A percentile compares a stretch with the other conserved stretches of the same genome.
Evolutionary conservation across 805 yeast genomes (phyloP).

Genomic region (Debaryomyces tyrocola): DNA sequence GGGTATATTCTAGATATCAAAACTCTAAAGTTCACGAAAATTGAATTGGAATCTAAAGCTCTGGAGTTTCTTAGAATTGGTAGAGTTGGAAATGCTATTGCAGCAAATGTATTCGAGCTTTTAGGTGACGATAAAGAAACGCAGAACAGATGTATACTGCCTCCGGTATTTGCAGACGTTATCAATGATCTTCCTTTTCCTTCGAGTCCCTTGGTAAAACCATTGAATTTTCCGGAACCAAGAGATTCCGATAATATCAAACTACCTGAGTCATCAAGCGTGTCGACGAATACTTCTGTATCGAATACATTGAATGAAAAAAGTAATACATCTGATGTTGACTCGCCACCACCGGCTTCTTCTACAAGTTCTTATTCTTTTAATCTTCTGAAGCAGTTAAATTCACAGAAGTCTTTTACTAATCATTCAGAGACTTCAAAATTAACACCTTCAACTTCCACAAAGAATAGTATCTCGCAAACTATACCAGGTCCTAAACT

Average conservation of each 20-base stretch:
- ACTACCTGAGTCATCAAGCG: not conserved
- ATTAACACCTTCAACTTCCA: not conserved
- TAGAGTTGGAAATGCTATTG: constrained; percentile 33
- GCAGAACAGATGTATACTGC: constrained; percentile 17
- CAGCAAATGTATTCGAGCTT: constrained; percentile 20
- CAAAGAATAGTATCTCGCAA: not conserved
- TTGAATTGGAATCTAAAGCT: constrained; percentile 25
- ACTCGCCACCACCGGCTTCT: not conserved
- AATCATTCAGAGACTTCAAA: not conserved
- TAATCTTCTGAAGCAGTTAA: not conserved
- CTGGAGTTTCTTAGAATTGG: constrained; percentile 18
- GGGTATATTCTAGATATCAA: constrained; percentile 60
- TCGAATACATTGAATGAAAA: not conserved
- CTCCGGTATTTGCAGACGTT: constrained; percentile 13
- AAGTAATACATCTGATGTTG: not conserved
- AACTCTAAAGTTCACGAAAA: constrained; percentile 48
- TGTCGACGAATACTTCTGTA: not conserved
- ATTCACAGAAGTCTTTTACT: not conserved
- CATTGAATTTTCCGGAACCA: not conserved
- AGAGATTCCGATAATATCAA: not conserved
- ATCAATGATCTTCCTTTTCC: not conserved
- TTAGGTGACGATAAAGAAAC: not conserved
- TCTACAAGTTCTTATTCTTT: constrained; percentile 1
- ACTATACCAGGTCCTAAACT: constrained; percentile 9
- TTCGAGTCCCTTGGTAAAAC: not conserved